phyloP scores from a whole-genome alignment of 768 basidiomycete species.

The Suillus subalutaceus region DNA sequence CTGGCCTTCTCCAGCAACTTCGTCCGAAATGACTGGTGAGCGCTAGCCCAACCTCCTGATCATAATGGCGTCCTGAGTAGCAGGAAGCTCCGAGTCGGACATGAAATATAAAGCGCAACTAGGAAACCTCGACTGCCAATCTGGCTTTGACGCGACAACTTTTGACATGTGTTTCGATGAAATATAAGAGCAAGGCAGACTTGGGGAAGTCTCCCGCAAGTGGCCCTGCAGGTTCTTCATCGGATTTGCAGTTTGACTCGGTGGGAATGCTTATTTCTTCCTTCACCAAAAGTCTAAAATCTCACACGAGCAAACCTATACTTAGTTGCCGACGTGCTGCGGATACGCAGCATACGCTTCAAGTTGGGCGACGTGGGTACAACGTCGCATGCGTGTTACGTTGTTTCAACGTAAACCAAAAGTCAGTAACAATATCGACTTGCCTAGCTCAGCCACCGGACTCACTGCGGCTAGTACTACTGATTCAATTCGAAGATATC shows the following conservation, averaged over 20 bases:
- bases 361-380: background rate
- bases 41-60: background rate
- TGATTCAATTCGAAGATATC: background rate
- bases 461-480: background rate
- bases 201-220: background rate
- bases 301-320: background rate
- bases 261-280: background rate
- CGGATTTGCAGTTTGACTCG: background rate
- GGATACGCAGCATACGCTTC: background rate
- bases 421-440: background rate
- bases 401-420: background rate
- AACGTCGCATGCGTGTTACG: background rate
- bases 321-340: background rate
- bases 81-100: slow-evolving; percentile 1
- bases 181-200: background rate
- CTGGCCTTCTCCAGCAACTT: background rate
- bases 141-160: background rate
- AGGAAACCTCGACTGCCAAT: background rate
- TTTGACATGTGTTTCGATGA: background rate
- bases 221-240: background rate
- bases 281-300: background rate
- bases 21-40: background rate
- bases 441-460: background rate
- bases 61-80: background rate
- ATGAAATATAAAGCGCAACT: background rate